These are phyloP conservation scores for Aspergillus proliferans DNA, from an alignment of 2,329 filamentous ascomycete genomes.

Conservation along the genomic window DNA sequence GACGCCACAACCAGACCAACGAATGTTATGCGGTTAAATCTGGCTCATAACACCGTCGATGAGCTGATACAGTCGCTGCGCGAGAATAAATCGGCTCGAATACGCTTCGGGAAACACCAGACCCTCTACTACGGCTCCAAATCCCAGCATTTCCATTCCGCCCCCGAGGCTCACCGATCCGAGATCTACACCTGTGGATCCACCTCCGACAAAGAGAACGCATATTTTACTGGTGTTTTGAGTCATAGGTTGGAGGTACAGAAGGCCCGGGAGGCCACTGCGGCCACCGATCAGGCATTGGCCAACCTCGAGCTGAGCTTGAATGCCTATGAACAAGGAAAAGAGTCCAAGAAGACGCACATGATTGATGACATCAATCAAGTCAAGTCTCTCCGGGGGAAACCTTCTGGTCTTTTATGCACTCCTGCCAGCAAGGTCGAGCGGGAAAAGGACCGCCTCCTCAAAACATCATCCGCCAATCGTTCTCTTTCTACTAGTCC, in stretches of 20 bases:
- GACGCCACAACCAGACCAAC: conserved; percentile 27
- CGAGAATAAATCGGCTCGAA: conserved; percentile 37
- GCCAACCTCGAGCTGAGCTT: conserved; percentile 55
- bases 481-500: conserved; percentile 40
- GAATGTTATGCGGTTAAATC: conserved; percentile 44
- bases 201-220: conserved; percentile 35
- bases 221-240: conserved; percentile 52
- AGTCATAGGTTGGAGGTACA: conserved; percentile 53
- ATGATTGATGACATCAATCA: conserved; percentile 34
- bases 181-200: conserved; percentile 50
- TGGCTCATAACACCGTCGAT: conserved; percentile 39
- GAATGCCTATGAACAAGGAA: conserved; percentile 54
- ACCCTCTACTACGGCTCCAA: conserved; percentile 54
- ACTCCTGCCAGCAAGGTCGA: conserved; percentile 33
- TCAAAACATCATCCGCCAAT: conserved; percentile 27
- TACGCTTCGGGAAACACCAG: conserved; percentile 46
- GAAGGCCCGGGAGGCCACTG: conserved; percentile 49
- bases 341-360: conserved; percentile 52
- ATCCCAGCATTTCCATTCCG: conserved; percentile 49
- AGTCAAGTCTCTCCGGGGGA: conserved; percentile 29
- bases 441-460: conserved; percentile 37
- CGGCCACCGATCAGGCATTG: conserved; percentile 54
- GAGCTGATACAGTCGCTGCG: conserved; percentile 41
- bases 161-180: conserved; percentile 48
- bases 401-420: conserved; percentile 21